Conservation (phyloP, 495 filamentous ascomycete species). For the Penicillium taxi region DNA sequence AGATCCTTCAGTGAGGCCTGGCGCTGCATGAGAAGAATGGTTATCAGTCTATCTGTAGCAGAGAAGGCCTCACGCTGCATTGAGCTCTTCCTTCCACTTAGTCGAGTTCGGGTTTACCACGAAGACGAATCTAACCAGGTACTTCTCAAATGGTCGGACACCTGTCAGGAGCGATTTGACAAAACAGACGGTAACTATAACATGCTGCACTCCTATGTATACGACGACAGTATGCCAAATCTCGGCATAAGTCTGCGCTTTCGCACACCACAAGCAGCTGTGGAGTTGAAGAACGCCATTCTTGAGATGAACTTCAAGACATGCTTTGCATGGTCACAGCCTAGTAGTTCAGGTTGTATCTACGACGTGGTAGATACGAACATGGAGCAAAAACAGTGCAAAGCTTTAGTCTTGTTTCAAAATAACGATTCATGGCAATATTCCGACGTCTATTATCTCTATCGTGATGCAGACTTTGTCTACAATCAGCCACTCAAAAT, state of each 20-base stretch:
- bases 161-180: slow-evolving; percentile 24
- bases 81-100: slow-evolving; percentile 34
- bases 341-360: slow-evolving; percentile 21
- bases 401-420: slow-evolving; percentile 22
- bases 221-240: slow-evolving; percentile 31
- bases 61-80: slow-evolving; percentile 26
- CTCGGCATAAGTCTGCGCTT: slow-evolving; percentile 27
- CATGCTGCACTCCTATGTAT: slow-evolving; percentile 27
- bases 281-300: slow-evolving; percentile 26
- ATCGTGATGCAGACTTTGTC: slow-evolving; percentile 27
- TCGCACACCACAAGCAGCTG: slow-evolving; percentile 18
- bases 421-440: slow-evolving; percentile 25
- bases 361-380: slow-evolving; percentile 30
- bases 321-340: slow-evolving; percentile 20
- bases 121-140: slow-evolving; percentile 22
- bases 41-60: slow-evolving; percentile 33
- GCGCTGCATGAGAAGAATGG: slow-evolving; percentile 33
- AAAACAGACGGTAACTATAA: slow-evolving; percentile 34
- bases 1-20: slow-evolving; percentile 30
- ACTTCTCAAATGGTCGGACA: slow-evolving; percentile 38
- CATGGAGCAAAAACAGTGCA: slow-evolving; percentile 30
- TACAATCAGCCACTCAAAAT: slow-evolving; percentile 24
- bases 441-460: slow-evolving; percentile 27
- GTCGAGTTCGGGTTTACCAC: slow-evolving; percentile 28
- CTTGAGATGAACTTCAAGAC: slow-evolving; percentile 18